phyloP scores from a whole-genome alignment of 2,329 filamentous ascomycete genomes.

The Colletotrichum sp. region DNA sequence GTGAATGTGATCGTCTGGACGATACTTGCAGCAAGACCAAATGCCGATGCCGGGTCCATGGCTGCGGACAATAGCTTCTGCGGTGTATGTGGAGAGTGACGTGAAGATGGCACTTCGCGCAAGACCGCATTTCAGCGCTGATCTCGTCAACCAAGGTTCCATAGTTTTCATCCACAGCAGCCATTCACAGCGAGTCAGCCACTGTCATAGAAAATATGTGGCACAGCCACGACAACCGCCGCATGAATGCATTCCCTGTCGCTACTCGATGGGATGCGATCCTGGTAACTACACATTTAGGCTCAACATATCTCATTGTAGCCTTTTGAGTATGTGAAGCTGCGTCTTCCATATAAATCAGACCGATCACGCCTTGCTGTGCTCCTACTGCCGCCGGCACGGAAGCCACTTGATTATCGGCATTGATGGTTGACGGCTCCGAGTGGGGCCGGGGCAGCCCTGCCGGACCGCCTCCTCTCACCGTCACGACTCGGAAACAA shows the following conservation, averaged over 20 bases:
- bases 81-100: not conserved
- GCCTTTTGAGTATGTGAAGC: not conserved
- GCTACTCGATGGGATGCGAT: not conserved
- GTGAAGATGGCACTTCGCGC: not conserved
- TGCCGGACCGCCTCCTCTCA: not conserved
- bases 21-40: not conserved
- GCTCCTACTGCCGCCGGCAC: not conserved
- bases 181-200: not conserved
- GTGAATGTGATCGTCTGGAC: not conserved
- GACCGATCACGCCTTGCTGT: not conserved
- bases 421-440: not conserved
- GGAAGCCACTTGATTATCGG: not conserved
- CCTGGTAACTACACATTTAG: not conserved
- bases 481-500: not conserved
- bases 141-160: not conserved
- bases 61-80: not conserved
- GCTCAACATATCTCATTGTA: not conserved
- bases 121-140: not conserved
- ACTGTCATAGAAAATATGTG: not conserved
- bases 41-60: not conserved
- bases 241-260: not conserved
- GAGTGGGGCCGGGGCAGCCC: not conserved
- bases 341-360: not conserved
- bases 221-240: not conserved
- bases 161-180: not conserved